Percentiles rank a stretch among this genome's conserved stretches.
Conservation (phyloP, 176 grass and related monocot genomes). For the Miscanthus lutarioriparius region DNA sequence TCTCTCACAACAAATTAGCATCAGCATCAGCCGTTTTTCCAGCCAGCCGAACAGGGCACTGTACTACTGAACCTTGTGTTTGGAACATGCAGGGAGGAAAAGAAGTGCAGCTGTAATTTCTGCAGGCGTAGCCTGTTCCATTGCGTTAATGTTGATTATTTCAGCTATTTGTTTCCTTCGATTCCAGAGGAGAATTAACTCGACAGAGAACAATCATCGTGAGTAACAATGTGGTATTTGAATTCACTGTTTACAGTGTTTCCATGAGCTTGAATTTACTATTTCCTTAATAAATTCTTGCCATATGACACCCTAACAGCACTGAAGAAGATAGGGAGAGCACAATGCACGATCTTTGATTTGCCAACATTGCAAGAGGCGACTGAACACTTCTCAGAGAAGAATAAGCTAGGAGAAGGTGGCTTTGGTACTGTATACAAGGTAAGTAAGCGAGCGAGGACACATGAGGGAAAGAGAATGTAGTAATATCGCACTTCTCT, state of each 20-base stretch:
- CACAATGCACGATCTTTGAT: constrained; percentile 49
- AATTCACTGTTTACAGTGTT: not conserved
- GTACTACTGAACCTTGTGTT: not conserved
- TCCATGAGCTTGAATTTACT: not conserved
- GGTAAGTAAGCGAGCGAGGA: too few species aligned
- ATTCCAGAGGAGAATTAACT: constrained; percentile 32
- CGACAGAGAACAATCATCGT: not conserved
- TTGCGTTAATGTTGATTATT: constrained; percentile 31
- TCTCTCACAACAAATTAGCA: too few species aligned
- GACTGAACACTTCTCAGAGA: constrained; percentile 50
- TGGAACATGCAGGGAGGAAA: constrained; percentile 34
- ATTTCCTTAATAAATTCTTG: constrained; percentile 29
- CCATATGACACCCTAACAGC: constrained; percentile 1
- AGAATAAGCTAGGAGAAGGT: constrained; percentile 48
- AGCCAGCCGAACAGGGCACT: too few species aligned
- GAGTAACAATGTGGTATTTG: constrained; percentile 9
- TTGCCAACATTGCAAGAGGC: constrained; percentile 36
- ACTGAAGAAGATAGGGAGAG: constrained; percentile 38
- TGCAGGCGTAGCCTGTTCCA: constrained; percentile 14
- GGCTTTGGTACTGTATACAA: constrained; percentile 50
- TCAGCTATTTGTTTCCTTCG: constrained; percentile 5
- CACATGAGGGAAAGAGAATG: not conserved
- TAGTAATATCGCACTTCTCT: not conserved
- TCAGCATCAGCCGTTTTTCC: too few species aligned
- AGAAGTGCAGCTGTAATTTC: constrained; percentile 29